phyloP scores from a whole-genome alignment of 1,284 basidiomycete species.

The Cryptococcus sp. region DNA sequence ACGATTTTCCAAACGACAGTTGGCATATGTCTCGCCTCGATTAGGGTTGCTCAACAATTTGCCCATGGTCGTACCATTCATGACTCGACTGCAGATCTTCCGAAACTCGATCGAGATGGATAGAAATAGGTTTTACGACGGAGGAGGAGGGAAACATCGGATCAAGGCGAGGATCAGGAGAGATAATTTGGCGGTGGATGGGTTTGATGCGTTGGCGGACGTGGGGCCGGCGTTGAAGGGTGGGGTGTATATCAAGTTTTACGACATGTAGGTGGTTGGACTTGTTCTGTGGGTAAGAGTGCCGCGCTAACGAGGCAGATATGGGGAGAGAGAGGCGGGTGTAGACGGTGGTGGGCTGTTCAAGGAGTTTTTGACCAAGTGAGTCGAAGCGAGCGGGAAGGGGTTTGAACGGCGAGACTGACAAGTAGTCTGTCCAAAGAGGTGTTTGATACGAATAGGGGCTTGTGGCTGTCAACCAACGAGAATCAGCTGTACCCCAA shows the following conservation, averaged over 20 bases:
- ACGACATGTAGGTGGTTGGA: constrained; percentile 77
- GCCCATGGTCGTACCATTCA: constrained; percentile 93
- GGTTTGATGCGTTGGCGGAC: constrained; percentile 61
- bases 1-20: constrained; percentile 59
- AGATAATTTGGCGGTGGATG: constrained; percentile 75
- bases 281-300: constrained; percentile 6
- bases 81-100: constrained; percentile 83
- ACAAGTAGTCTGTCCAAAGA: constrained; percentile 83
- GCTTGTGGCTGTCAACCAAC: constrained; percentile 84
- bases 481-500: constrained; percentile 94
- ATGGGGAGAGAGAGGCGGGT: constrained; percentile 36
- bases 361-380: constrained; percentile 88
- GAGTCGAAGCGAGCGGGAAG: constrained; percentile 21
- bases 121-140: constrained; percentile 1
- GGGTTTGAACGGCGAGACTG: constrained; percentile 3
- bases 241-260: constrained; percentile 77
- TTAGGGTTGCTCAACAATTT: constrained; percentile 91
- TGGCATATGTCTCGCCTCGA: constrained; percentile 71
- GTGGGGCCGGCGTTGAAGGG: constrained; percentile 69
- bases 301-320: constrained; percentile 15
- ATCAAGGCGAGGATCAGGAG: constrained; percentile 61
- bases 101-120: constrained; percentile 61
- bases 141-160: constrained; percentile 1
- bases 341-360: constrained; percentile 91
- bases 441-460: constrained; percentile 89